Base-by-base conservation (phyloP, 1,284 basidiomycete genomes). In the Rhodofomes roseus region DNA sequence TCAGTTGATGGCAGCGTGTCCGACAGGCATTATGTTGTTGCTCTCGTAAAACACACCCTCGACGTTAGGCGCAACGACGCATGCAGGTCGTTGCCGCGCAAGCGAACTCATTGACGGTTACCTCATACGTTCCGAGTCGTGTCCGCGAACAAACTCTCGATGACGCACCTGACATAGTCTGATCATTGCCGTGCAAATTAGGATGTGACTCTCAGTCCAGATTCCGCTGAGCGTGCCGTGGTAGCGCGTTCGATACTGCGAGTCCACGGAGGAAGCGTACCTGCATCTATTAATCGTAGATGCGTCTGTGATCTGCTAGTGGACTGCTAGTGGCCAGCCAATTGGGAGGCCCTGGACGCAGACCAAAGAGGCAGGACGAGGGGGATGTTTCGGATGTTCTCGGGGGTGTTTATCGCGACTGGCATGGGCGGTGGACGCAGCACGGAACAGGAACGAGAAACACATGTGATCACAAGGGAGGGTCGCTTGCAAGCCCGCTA, bases 391-490 rank as follows among this genome's bases (percentile, higher is more conserved):
- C 50, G 50, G 50, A 52, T 52, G 50, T 52, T 51, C 31, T 51
- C 50, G 50, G 50, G 22, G 29, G 29, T 14, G 46, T 48, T 16
- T 29, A 48, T 48, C 25, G 46, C 46, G n/a, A 46, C 3, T 12
- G 44, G 41, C 41, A 22, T 20, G 41, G n/a, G 40, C 41, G 14
- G 22, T 39, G 37, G 37, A 9, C 37, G 37, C 37, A 14, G 37
- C 23, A 12, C 43, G 51, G 51, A 58, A 51, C 39, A 55, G 34
- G 58, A 25, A 46, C 40, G 25, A 18, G 27, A 44, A 54, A 56
- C 46, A 54, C 59, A 60, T 60, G 59, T 60, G 59, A 60, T 54
- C 54, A 44, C n/a, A 29, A 41, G 50, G 50, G 44, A 51, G 20
- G 27, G 29, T 51, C 23, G 52, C 36, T 46, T 58, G 40, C 25